Percentiles rank a stretch among this genome's conserved stretches.
Evolutionary conservation across 768 basidiomycete species (phyloP).

Genomic region (Boletus pseudopeckii): DNA sequence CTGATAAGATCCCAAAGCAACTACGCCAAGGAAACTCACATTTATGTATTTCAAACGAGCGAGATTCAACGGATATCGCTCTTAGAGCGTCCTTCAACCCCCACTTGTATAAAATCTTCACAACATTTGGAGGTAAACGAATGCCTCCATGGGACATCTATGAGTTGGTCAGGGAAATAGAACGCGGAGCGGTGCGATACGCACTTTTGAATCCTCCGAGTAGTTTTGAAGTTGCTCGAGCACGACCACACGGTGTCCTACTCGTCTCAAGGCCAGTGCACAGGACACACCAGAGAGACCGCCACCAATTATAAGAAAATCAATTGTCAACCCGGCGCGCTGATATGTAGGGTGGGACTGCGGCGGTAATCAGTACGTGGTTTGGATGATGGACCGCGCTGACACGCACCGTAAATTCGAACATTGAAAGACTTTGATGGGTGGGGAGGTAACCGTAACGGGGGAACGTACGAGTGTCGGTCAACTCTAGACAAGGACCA

Average conservation of each 20-base stretch:
- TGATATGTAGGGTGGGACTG: conserved; percentile 14
- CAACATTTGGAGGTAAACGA: conserved; percentile 57
- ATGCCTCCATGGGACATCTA: conserved; percentile 39
- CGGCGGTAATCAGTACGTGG: neutral
- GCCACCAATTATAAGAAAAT: conserved; percentile 49
- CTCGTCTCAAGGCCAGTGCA: conserved; percentile 51
- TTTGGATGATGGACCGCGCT: neutral
- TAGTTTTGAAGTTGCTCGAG: conserved; percentile 49
- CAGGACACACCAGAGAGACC: conserved; percentile 55
- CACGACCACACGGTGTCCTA: conserved; percentile 59
- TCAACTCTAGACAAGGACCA: neutral
- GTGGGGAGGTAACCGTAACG: neutral
- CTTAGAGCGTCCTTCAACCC: conserved; percentile 45
- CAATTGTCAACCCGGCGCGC: conserved; percentile 19
- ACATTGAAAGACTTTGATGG: conserved; percentile 7
- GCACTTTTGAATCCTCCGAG: conserved; percentile 34
- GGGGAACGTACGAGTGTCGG: neutral
- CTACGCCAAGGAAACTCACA: conserved; percentile 19
- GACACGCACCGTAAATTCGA: conserved; percentile 11
- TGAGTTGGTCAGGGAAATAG: neutral
- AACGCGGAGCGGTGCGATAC: neutral
- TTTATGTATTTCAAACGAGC: conserved; percentile 23
- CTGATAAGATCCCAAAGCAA: neutral
- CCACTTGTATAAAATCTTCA: conserved; percentile 54
- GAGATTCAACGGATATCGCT: conserved; percentile 28